Percentiles rank a stretch among this genome's conserved stretches.
Evolutionary conservation across 2,329 filamentous ascomycete genomes (phyloP).

Genomic region (Ceratocystis smalleyi): DNA sequence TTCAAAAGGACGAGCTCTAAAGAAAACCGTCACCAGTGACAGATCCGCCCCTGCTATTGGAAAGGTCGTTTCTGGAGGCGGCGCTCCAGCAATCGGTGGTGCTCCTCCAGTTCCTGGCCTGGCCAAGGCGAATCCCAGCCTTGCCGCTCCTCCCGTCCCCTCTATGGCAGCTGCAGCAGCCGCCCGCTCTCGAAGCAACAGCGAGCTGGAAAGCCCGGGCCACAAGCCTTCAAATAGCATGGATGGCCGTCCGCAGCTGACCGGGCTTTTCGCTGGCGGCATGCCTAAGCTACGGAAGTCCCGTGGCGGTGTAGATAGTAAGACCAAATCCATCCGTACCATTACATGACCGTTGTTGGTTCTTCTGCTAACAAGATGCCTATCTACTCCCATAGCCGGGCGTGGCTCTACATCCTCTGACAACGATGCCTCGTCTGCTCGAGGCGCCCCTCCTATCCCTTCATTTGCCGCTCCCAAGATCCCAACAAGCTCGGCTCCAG

Average conservation of each 20-base stretch:
- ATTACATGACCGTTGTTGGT: not conserved
- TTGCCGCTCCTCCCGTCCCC: conserved; percentile 61
- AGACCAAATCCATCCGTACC: not conserved
- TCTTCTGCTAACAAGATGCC: not conserved
- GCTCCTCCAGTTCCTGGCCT: conserved; percentile 54
- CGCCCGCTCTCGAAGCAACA: conserved; percentile 61
- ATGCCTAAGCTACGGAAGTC: conserved; percentile 91
- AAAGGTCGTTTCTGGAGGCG: conserved; percentile 29
- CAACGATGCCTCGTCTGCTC: not conserved
- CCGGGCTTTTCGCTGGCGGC: conserved; percentile 76
- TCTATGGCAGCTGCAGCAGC: conserved; percentile 44
- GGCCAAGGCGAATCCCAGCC: conserved; percentile 38
- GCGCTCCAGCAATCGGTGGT: conserved; percentile 47
- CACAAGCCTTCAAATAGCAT: conserved; percentile 21
- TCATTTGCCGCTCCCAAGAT: conserved; percentile 40
- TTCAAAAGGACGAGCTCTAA: conserved; percentile 60
- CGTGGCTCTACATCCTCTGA: conserved; percentile 9
- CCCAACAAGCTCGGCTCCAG: conserved; percentile 37
- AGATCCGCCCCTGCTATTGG: conserved; percentile 64
- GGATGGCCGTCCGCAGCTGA: conserved; percentile 62
- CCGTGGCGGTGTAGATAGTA: conserved; percentile 58
- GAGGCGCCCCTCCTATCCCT: conserved; percentile 33
- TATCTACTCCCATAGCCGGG: conserved; percentile 8
- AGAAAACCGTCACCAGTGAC: conserved; percentile 82
- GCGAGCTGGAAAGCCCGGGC: conserved; percentile 45